Evolutionary conservation across 495 filamentous ascomycete species (phyloP).

Genomic region (Letharia columbiana): DNA sequence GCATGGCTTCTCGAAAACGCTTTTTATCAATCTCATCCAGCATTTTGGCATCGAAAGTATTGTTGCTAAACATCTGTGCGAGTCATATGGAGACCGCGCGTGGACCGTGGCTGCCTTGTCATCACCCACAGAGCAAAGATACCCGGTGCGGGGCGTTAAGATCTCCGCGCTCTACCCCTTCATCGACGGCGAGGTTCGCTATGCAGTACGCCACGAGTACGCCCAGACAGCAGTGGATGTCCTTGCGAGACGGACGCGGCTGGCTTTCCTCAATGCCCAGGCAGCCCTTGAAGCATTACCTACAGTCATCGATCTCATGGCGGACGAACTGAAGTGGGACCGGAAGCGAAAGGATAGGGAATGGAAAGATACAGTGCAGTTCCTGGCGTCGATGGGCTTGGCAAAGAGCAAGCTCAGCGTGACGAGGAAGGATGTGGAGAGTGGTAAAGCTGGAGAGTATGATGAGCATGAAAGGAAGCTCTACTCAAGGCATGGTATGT

Average conservation of each 20-base stretch:
- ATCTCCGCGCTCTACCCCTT: slow-evolving; percentile 83
- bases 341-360: slow-evolving; percentile 64
- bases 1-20: slow-evolving; percentile 87
- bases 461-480: slow-evolving; percentile 61
- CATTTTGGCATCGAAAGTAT: slow-evolving; percentile 94
- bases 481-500: slow-evolving; percentile 65
- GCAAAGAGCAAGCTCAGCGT: slow-evolving; percentile 63
- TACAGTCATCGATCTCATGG: slow-evolving; percentile 86
- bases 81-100: slow-evolving; percentile 88
- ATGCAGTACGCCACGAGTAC: slow-evolving; percentile 84
- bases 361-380: slow-evolving; percentile 74
- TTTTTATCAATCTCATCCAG: slow-evolving; percentile 98
- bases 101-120: slow-evolving; percentile 90
- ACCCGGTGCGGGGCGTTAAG: slow-evolving; percentile 79
- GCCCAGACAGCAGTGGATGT: slow-evolving; percentile 92
- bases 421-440: slow-evolving; percentile 69
- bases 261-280: slow-evolving; percentile 94
- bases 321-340: slow-evolving; percentile 78
- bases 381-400: slow-evolving; percentile 79
- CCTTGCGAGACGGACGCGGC: slow-evolving; percentile 72
- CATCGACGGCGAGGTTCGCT: slow-evolving; percentile 92
- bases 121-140: slow-evolving; percentile 70
- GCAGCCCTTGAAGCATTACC: slow-evolving; percentile 89
- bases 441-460: slow-evolving; percentile 60
- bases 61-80: slow-evolving; percentile 82